These are phyloP conservation scores for Cutaneotrichosporon sp. DNA, from an alignment of 1,284 basidiomycete species.

Conservation along the genomic window DNA sequence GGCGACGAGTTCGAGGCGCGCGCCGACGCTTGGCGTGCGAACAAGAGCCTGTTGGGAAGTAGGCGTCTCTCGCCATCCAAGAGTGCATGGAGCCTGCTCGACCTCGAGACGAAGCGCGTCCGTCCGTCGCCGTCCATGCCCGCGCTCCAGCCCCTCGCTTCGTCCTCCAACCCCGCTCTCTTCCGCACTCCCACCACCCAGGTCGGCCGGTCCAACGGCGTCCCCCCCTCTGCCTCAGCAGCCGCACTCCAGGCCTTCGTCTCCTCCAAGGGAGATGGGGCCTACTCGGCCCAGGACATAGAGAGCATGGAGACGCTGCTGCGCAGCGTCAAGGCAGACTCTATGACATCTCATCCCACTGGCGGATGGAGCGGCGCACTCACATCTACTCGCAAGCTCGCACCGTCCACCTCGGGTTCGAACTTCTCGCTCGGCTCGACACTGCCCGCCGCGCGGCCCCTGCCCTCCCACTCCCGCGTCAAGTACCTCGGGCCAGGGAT, in stretches of 20 bases:
- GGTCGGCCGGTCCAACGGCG: neutral
- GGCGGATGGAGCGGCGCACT: constrained; percentile 33
- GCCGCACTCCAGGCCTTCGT: constrained; percentile 38
- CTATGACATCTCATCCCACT: neutral
- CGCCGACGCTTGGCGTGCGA: constrained; percentile 32
- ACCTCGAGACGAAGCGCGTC: constrained; percentile 8
- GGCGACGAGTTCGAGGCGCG: constrained; percentile 36
- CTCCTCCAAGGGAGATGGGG: constrained; percentile 36
- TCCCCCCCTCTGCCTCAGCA: constrained; percentile 22
- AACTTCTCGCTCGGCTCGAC: constrained; percentile 21
- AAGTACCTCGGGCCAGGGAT: constrained; percentile 47
- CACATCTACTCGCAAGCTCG: neutral
- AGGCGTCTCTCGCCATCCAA: constrained; percentile 3
- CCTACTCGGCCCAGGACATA: constrained; percentile 34
- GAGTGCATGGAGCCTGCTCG: constrained; percentile 16
- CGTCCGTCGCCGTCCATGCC: constrained; percentile 20
- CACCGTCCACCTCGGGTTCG: constrained; percentile 24
- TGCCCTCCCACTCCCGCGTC: constrained; percentile 7
- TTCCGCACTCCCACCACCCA: constrained; percentile 11
- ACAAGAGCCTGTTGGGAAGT: constrained; percentile 12
- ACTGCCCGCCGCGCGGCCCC: neutral
- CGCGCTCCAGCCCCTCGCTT: constrained; percentile 1
- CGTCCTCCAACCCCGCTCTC: neutral
- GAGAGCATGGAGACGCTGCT: constrained; percentile 39
- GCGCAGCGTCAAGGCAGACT: constrained; percentile 32